phyloP scores from a whole-genome alignment of 2,329 filamentous ascomycete genomes.

The Tolypocladium amazonense region DNA sequence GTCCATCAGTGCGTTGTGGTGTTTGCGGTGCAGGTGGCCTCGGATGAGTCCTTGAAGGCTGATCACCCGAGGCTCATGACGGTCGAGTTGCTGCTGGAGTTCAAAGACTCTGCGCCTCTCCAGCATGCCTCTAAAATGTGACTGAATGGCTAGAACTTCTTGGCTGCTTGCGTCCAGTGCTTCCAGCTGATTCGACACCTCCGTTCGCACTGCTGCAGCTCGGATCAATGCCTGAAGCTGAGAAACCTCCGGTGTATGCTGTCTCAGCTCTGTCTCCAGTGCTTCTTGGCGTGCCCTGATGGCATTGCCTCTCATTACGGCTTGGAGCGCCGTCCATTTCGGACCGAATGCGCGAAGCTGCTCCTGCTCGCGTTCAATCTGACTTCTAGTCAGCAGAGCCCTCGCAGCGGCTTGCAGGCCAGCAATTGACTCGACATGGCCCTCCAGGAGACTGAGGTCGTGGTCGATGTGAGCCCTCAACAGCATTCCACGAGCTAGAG shows the following conservation, averaged over 20 bases:
- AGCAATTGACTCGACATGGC: conserved; percentile 37
- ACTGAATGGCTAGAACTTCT: conserved; percentile 43
- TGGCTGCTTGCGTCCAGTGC: conserved; percentile 34
- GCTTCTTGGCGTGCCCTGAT: conserved; percentile 32
- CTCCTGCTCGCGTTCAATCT: conserved; percentile 39
- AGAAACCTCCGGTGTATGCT: conserved; percentile 32
- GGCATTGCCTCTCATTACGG: conserved; percentile 33
- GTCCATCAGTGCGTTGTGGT: conserved; percentile 52
- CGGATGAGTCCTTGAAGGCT: conserved; percentile 57
- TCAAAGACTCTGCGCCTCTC: conserved; percentile 37
- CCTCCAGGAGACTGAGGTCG: conserved; percentile 41
- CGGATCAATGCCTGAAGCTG: conserved; percentile 41
- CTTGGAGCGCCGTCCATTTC: conserved; percentile 35
- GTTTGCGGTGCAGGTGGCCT: conserved; percentile 52
- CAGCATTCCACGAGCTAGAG: conserved; percentile 56
- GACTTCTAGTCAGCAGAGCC: conserved; percentile 47
- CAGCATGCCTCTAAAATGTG: conserved; percentile 50
- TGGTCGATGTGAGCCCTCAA: conserved; percentile 45
- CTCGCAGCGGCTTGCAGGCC: conserved; percentile 56
- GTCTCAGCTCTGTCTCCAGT: conserved; percentile 36
- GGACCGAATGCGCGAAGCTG: conserved; percentile 38
- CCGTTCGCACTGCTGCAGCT: conserved; percentile 42
- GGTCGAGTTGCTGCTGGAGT: conserved; percentile 44
- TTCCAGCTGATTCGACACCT: conserved; percentile 36
- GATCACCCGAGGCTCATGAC: conserved; percentile 44